Conservation (phyloP, 495 filamentous ascomycete genomes). For the Entonaema liquescens region DNA sequence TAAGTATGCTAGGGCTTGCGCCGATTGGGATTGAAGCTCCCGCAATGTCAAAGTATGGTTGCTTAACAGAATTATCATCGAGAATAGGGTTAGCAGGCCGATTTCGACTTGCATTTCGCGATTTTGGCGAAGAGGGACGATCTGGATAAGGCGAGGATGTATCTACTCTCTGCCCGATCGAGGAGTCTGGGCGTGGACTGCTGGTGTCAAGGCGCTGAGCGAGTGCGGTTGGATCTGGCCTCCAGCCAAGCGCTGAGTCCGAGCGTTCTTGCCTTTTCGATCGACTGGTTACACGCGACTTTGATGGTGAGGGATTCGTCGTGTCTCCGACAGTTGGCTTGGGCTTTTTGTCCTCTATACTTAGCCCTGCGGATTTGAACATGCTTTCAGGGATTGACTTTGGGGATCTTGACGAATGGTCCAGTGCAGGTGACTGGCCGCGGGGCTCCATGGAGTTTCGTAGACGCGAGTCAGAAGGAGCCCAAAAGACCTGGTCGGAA, state of each 20-base stretch:
- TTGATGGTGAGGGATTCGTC: background rate
- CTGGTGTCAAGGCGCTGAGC: background rate
- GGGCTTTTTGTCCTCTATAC: background rate
- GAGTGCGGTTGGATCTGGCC: background rate
- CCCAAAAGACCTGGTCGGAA: constrained; percentile 4
- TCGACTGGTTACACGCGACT: background rate
- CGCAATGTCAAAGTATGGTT: background rate
- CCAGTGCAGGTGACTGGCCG: background rate
- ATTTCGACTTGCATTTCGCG: constrained; percentile 4
- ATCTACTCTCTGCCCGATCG: background rate
- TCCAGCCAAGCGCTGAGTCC: background rate
- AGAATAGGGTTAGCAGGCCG: background rate
- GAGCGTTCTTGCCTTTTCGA: background rate
- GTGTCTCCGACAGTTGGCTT: background rate
- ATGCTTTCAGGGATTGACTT: background rate
- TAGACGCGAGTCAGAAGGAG: constrained; percentile 3
- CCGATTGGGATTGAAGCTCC: constrained; percentile 1
- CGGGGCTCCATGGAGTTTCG: background rate
- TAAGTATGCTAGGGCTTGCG: constrained; percentile 6
- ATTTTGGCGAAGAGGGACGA: constrained; percentile 3
- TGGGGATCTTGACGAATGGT: background rate
- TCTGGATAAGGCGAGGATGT: constrained; percentile 7
- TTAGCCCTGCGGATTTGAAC: background rate
- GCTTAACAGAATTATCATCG: background rate
- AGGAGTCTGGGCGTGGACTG: background rate